phyloP scores from a whole-genome alignment of 306 rosid species.

The Dalbergia cochinchinensis region DNA sequence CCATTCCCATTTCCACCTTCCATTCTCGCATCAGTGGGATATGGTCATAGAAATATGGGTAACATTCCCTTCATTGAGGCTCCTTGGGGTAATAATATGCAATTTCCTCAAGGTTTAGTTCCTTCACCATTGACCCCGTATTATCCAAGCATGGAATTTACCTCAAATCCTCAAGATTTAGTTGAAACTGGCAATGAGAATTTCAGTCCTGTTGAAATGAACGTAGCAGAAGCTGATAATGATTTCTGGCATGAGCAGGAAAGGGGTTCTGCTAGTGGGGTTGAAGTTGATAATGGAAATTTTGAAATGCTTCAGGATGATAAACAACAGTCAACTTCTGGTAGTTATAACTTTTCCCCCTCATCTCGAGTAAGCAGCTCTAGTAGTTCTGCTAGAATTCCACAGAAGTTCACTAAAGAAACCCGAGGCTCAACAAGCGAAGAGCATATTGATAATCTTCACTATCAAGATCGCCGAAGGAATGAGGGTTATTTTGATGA shows the following conservation, averaged over 20 bases:
- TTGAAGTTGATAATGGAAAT: slow-evolving; percentile 78
- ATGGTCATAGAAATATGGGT: slow-evolving; percentile 75
- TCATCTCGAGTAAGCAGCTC: slow-evolving; percentile 59
- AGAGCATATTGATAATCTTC: slow-evolving; percentile 63
- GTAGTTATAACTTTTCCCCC: slow-evolving; percentile 64
- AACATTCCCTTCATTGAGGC: slow-evolving; percentile 80
- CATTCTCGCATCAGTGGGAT: slow-evolving; percentile 82
- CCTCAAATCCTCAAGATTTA: slow-evolving; percentile 69
- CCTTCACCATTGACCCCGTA: slow-evolving; percentile 74
- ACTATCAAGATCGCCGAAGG: slow-evolving; percentile 72
- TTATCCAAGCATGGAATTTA: slow-evolving; percentile 74
- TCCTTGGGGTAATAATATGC: slow-evolving; percentile 89
- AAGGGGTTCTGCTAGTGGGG: slow-evolving; percentile 69
- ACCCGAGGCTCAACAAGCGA: slow-evolving; percentile 61
- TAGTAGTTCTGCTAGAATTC: slow-evolving; percentile 58
- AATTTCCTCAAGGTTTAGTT: slow-evolving; percentile 78
- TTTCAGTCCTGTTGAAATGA: slow-evolving; percentile 67
- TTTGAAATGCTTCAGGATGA: slow-evolving; percentile 79
- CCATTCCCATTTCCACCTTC: slow-evolving; percentile 82
- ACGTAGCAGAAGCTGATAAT: slow-evolving; percentile 62
- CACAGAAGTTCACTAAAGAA: slow-evolving; percentile 67
- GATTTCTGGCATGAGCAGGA: slow-evolving; percentile 95
- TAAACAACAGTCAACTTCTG: slow-evolving; percentile 82
- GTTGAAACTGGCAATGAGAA: slow-evolving; percentile 65
- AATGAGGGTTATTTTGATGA: slow-evolving; percentile 80